phyloP scores from a whole-genome alignment of 1,139 yeast species.

The Suhomyces chickasaworum region DNA sequence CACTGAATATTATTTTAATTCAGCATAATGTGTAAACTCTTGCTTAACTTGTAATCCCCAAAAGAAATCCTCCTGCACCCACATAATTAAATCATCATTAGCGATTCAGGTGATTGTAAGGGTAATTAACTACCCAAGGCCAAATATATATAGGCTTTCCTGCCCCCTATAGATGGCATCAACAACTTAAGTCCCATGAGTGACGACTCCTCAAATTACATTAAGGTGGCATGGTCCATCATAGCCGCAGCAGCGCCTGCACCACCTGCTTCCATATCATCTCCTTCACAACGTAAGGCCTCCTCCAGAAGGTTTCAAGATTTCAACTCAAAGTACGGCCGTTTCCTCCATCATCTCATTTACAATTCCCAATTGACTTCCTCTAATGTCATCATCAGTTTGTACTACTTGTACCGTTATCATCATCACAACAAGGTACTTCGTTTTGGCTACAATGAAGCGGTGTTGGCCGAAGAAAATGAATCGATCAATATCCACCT shows the following conservation, averaged over 20 bases:
- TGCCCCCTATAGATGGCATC: background rate
- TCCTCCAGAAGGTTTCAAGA: slow-evolving; percentile 11
- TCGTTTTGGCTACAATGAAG: slow-evolving; percentile 9
- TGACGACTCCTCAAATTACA: slow-evolving; percentile 11
- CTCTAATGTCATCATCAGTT: slow-evolving; percentile 34
- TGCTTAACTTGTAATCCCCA: slow-evolving; percentile 8
- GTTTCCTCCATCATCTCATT: slow-evolving; percentile 24
- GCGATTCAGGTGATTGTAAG: slow-evolving; percentile 6
- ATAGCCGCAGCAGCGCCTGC: slow-evolving; percentile 8
- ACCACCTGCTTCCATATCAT: background rate
- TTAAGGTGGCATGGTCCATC: slow-evolving; percentile 19
- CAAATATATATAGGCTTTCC: slow-evolving; percentile 7
- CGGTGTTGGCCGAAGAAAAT: slow-evolving; percentile 8
- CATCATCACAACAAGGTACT: slow-evolving; percentile 17
- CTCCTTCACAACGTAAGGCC: slow-evolving; percentile 2
- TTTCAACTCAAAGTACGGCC: slow-evolving; percentile 24
- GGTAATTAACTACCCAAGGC: slow-evolving; percentile 7
- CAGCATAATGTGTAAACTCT: slow-evolving; percentile 5
- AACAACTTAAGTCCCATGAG: slow-evolving; percentile 3
- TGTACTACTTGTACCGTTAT: slow-evolving; percentile 36
- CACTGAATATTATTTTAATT: slow-evolving; percentile 6
- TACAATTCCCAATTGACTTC: slow-evolving; percentile 33
- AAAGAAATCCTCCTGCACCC: slow-evolving; percentile 11
- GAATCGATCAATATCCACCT: slow-evolving; percentile 28
- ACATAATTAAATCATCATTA: slow-evolving; percentile 10